Evolutionary conservation across 176 grass and related monocot species (phyloP).

Genomic region (Carex littledalei): DNA sequence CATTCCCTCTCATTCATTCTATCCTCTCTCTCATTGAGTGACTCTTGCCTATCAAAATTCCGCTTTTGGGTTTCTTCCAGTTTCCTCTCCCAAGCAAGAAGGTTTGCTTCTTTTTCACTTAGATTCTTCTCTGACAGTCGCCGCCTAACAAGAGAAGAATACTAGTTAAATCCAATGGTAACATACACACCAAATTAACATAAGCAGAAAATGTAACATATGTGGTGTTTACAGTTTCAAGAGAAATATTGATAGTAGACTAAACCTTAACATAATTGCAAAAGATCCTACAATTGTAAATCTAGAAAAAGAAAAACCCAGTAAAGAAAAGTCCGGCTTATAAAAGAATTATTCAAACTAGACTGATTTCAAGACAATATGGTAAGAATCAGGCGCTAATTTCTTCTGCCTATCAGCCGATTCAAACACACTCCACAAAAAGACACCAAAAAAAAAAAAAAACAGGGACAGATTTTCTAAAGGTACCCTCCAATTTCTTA

Average conservation of each 20-base stretch:
- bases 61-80: constrained; percentile 82
- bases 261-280: neutral
- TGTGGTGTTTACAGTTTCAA: neutral
- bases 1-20: constrained; percentile 59
- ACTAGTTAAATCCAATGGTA: neutral
- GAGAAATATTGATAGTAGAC: neutral
- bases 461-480: neutral
- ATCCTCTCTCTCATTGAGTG: constrained; percentile 83
- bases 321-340: neutral
- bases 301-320: neutral
- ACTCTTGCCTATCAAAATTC: constrained; percentile 64
- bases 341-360: neutral
- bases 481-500: neutral
- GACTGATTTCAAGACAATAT: neutral
- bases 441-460: neutral
- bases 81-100: constrained; percentile 73
- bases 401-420: neutral
- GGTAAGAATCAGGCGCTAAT: neutral
- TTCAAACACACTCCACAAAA: neutral
- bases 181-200: neutral
- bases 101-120: constrained; percentile 51
- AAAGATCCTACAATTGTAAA: neutral
- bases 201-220: neutral
- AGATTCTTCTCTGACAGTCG: constrained; percentile 63
- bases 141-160: constrained; percentile 26